Base-by-base conservation (phyloP, 2,329 filamentous ascomycete genomes). In the Exophiala alcalophila region DNA sequence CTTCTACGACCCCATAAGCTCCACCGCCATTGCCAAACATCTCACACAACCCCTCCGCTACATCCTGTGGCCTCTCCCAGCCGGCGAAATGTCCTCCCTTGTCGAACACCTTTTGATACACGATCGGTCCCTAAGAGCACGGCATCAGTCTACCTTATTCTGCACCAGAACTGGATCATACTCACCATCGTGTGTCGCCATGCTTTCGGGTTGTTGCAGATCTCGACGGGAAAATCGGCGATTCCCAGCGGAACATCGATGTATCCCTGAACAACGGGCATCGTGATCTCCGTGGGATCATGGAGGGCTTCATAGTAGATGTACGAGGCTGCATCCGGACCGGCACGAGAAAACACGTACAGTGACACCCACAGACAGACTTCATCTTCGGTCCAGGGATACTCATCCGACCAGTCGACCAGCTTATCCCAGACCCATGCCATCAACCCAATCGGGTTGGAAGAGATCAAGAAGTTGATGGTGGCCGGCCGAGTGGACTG, bases 401-500 rank as follows among this genome's bases (percentile, higher is more conserved):
- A n/a, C 14, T 7, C 12, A 10, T 18, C 7, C 14, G 8, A 30
- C 14, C 7, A 30, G 11, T 18, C 4, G 19, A 18, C 2, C 8
- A 18, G 14, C n/a, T 18, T 30, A 5, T 30, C 5, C 28, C 28
- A 30, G 9, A n/a, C 15, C n/a, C 20, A 35, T 35, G 32, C 18
- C 32, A 35, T 14, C 19, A 15, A 35, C n/a, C 20, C 32, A 16
- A 12, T 30, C 14, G 14, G 4, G 4, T 7, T 11, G 23, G 88
- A 84, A 0, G 77, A 71, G 3, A 90, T 68, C 0, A 70, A 78
- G 55, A 85, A 85, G 0, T 80, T 81, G 0, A 90, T 59, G 0
- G 85, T 90, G 38, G 85, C 78, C 0, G 86, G 86, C 42, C 82
- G 81, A 0, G 84, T 88, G 5, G 66, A 65, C 56, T 86, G 82